Percentiles rank a stretch among this genome's conserved stretches.
Evolutionary conservation across 1,284 basidiomycete genomes (phyloP).

Genomic region (Schizophyllum amplum): DNA sequence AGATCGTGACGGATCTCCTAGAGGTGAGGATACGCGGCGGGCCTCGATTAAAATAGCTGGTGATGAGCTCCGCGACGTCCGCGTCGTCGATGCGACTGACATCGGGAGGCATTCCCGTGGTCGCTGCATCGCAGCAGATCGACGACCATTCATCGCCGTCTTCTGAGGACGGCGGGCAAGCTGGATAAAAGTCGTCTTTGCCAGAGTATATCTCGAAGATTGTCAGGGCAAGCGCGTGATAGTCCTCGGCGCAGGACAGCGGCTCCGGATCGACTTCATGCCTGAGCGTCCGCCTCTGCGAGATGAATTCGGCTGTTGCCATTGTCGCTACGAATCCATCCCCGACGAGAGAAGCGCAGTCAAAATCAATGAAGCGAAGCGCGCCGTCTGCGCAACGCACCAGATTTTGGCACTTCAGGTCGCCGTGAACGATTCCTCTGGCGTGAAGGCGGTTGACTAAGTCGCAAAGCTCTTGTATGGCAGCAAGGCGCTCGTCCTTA

Average conservation of each 20-base stretch:
- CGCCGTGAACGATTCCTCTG: constrained; percentile 6
- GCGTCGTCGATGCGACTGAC: constrained; percentile 4
- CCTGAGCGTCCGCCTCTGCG: not conserved
- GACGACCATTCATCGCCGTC: not conserved
- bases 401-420: constrained; percentile 5
- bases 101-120: not conserved
- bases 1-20: not conserved
- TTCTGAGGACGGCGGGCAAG: not conserved
- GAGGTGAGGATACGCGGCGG: not conserved
- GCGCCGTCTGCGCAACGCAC: constrained; percentile 2
- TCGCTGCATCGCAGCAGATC: not conserved
- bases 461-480: constrained; percentile 5
- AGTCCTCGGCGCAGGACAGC: constrained; percentile 3
- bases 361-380: constrained; percentile 6
- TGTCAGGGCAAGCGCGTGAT: constrained; percentile 3
- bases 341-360: constrained; percentile 1
- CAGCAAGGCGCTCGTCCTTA: constrained; percentile 3
- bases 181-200: constrained; percentile 1
- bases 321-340: not conserved
- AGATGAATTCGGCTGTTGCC: not conserved
- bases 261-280: not conserved
- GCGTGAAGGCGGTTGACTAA: constrained; percentile 2
- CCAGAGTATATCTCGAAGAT: constrained; percentile 4
- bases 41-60: not conserved
- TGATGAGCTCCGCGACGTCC: constrained; percentile 2